Base-by-base conservation (phyloP, 768 basidiomycete species). In the Boletus tomentosulus region DNA sequence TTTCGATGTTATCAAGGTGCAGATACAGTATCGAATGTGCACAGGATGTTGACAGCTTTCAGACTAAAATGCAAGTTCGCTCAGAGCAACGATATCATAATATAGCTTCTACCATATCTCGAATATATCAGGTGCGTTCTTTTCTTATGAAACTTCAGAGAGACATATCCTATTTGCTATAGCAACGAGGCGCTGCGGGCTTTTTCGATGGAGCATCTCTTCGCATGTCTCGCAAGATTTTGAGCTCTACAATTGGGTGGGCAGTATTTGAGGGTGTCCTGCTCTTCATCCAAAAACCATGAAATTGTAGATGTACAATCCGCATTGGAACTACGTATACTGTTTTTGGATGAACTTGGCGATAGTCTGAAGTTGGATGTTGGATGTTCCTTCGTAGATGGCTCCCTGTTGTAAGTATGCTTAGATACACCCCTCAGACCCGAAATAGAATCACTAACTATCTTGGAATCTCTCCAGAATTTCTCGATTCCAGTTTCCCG, bases 311-410 rank as follows among this genome's bases (percentile, higher is more conserved):
- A 34, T 13, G 13, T 34, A 34, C 33, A 34, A 34, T 12, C 11
- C 12, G 13, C 12, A 34, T 13, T 34, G 33, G 28, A 47, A 54
- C 57, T 67, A 89, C 63, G 89, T 86, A 62, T 92, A 84, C 65
- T 92, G 79, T 72, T 90, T 91, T 70, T 93, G 89, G 51, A 96
- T 81, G 57, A 88, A 84, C 73, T 88, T 96, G 5, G 94, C 91
- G 62, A 99, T 97, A 0, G 97, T 99, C 71, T 95, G 87, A 33
- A 98, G 76, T 69, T 98, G 97, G 54, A 99, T 98, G 69, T 98
- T 99, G n/a, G 89, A 92, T 42, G 96, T 98, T 37, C 96, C 93
- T 65, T 94, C 92, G 62, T 93, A 93, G 49, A 93, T 92, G 2
- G 90, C 89, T 27, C 92, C 90, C 89, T 92, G 54, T 34, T 34